phyloP scores from a whole-genome alignment of 192 early-diverging fungal species.

The Coemansia sp. region DNA sequence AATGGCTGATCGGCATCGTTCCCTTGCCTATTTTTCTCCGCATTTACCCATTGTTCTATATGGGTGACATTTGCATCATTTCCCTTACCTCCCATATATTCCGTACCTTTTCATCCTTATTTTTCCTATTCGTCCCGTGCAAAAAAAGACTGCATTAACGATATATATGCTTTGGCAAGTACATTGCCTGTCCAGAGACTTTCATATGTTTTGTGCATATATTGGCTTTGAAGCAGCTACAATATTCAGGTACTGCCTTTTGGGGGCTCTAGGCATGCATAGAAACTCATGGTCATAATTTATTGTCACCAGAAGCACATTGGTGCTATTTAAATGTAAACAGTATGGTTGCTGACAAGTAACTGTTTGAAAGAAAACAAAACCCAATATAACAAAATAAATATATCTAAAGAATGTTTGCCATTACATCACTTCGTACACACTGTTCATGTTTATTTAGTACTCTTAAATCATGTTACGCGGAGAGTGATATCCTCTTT shows the following conservation, averaged over 20 bases:
- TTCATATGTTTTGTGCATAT: not conserved
- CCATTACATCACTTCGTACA: no score
- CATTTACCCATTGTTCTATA: not conserved
- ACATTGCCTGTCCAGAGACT: not conserved
- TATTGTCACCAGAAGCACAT: not conserved
- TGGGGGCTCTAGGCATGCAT: not conserved
- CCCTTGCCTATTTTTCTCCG: not conserved
- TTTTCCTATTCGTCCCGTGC: not conserved
- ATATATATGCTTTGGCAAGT: not conserved
- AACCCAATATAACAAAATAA: not conserved
- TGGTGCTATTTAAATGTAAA: not conserved
- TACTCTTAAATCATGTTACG: not conserved
- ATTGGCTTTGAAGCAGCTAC: not conserved
- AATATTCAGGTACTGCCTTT: no score
- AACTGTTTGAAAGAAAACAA: not conserved
- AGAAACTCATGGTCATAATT: not conserved
- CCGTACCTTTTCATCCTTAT: not conserved
- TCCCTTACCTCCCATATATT: not conserved
- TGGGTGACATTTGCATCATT: not conserved
- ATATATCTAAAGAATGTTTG: not conserved
- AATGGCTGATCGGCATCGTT: not conserved
- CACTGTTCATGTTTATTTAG: not conserved
- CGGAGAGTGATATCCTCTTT: not conserved
- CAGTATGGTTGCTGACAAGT: not conserved
- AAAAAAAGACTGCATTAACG: not conserved